Evolutionary conservation across 2,329 filamentous ascomycete genomes (phyloP).

Genomic region (Pseudogymnoascus sp.): DNA sequence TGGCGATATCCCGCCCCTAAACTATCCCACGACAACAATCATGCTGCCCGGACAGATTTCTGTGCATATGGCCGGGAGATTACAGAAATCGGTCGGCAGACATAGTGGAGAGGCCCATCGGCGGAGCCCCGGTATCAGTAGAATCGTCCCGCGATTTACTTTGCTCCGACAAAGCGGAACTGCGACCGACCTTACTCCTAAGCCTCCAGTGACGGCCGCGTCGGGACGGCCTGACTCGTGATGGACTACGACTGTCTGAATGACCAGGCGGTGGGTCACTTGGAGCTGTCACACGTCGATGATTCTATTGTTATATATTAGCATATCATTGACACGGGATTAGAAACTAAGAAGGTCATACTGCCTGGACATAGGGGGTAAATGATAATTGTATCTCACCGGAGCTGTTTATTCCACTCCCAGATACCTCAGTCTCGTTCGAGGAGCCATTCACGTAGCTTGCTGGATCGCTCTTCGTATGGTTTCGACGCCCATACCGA

Average conservation of each 20-base stretch:
- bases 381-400: constrained; percentile 17
- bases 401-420: constrained; percentile 17
- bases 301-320: constrained; percentile 14
- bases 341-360: not conserved
- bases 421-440: constrained; percentile 20
- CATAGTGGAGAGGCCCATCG: not conserved
- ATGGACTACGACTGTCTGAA: constrained; percentile 12
- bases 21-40: not conserved
- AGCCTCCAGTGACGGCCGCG: constrained; percentile 25
- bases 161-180: not conserved
- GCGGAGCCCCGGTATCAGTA: not conserved
- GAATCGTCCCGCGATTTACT: not conserved
- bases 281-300: constrained; percentile 24
- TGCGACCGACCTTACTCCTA: constrained; percentile 15
- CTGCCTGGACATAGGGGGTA: not conserved
- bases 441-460: constrained; percentile 14
- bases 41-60: not conserved
- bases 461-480: constrained; percentile 22
- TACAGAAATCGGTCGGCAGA: not conserved
- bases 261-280: constrained; percentile 20
- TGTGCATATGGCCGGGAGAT: not conserved
- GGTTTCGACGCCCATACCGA: constrained; percentile 18
- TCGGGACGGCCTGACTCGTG: constrained; percentile 15
- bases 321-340: not conserved
- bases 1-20: not conserved